Conservation (phyloP, 805 yeast genomes). For the Cyberlindnera saturnus region DNA sequence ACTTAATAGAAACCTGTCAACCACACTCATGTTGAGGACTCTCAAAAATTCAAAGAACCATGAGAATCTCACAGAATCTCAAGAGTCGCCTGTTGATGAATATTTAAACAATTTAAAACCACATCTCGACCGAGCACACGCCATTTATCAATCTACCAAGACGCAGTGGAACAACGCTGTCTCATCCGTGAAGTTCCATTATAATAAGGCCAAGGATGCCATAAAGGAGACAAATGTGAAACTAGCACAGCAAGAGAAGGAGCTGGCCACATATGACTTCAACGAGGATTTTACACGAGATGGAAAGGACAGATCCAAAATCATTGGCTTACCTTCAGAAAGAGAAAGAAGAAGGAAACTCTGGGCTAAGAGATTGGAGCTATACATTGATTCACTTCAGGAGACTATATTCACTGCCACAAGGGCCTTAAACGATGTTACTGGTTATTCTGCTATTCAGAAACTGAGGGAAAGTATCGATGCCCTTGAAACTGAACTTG, state of each 20-base stretch:
- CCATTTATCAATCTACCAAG: slow-evolving; percentile 13
- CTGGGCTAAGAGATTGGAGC: slow-evolving; percentile 40
- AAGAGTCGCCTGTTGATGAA: slow-evolving; percentile 6
- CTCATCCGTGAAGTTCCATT: slow-evolving; percentile 16
- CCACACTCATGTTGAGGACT: too few species aligned
- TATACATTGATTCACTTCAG: slow-evolving; percentile 49
- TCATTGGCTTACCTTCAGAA: slow-evolving; percentile 40
- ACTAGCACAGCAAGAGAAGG: slow-evolving; percentile 30
- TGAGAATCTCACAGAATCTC: too few species aligned
- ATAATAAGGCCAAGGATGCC: slow-evolving; percentile 27
- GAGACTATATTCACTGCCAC: slow-evolving; percentile 56
- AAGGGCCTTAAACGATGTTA: slow-evolving; percentile 75
- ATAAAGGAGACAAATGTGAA: slow-evolving; percentile 32
- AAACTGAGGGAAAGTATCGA: slow-evolving; percentile 58
- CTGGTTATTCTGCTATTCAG: slow-evolving; percentile 85
- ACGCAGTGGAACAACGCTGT: slow-evolving; percentile 8
- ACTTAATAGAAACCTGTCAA: neutral
- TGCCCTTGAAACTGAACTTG: slow-evolving; percentile 44
- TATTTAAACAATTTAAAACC: slow-evolving; percentile 15
- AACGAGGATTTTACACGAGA: slow-evolving; percentile 27
- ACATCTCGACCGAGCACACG: slow-evolving; percentile 14
- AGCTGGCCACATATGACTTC: slow-evolving; percentile 29
- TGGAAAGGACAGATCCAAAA: slow-evolving; percentile 16
- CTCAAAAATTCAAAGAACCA: too few species aligned
- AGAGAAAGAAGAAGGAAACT: slow-evolving; percentile 33